A percentile compares a stretch with the other conserved stretches of the same genome.
These are phyloP conservation scores for Ganoderma leucocontextum DNA, from an alignment of 1,284 basidiomycete species.

Conservation along the genomic window DNA sequence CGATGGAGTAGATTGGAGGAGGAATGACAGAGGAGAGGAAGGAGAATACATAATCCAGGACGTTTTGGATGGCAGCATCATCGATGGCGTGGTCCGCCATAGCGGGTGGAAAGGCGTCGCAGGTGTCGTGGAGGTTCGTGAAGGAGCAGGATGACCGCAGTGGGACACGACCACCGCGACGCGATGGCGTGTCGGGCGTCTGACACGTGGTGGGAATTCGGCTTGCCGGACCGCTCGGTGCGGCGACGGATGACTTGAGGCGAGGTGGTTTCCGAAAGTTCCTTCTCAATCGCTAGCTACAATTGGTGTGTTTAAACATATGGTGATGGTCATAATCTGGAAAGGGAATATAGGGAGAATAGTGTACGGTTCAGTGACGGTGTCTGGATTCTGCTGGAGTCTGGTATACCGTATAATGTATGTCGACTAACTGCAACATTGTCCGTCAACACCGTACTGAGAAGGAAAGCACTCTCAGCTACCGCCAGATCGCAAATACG, in stretches of 20 bases:
- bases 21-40: slow-evolving; percentile 65
- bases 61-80: slow-evolving; percentile 16
- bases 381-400: too few species aligned
- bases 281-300: too few species aligned
- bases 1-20: slow-evolving; percentile 57
- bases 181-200: slow-evolving; percentile 4
- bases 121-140: slow-evolving; percentile 2
- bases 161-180: background rate
- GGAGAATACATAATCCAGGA: slow-evolving; percentile 61
- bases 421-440: too few species aligned
- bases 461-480: too few species aligned
- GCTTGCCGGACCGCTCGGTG: background rate
- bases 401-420: too few species aligned
- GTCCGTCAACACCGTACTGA: too few species aligned
- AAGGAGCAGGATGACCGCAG: background rate
- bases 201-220: slow-evolving; percentile 10
- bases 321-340: too few species aligned
- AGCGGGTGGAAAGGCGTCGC: background rate
- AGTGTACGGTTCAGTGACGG: too few species aligned
- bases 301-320: too few species aligned
- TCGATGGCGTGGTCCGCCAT: slow-evolving; percentile 25
- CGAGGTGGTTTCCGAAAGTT: too few species aligned
- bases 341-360: too few species aligned
- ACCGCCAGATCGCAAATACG: too few species aligned
- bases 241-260: background rate